Evolutionary conservation across 441 rosid species (phyloP).

Genomic region (Macaranga tanarius): DNA sequence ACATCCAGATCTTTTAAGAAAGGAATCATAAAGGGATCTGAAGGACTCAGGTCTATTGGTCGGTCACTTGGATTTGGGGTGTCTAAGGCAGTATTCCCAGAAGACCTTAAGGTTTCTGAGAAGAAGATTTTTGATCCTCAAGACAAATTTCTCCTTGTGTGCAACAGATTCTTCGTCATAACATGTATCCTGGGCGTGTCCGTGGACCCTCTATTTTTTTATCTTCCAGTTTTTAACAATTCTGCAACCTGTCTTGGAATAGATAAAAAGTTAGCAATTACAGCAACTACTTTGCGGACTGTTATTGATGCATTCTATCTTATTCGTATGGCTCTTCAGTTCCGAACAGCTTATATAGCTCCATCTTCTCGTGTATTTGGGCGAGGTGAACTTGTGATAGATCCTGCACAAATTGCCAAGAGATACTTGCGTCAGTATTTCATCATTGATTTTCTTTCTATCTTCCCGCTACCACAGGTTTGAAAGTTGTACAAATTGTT

Average conservation of each 20-base stretch:
- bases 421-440: conserved; percentile 74
- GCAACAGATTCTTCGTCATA: conserved; percentile 71
- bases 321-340: conserved; percentile 82
- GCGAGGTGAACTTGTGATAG: conserved; percentile 95
- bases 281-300: conserved; percentile 72
- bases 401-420: conserved; percentile 83
- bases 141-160: conserved; percentile 73
- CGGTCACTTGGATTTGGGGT: conserved; percentile 91
- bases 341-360: conserved; percentile 93
- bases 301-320: conserved; percentile 80
- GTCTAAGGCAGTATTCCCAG: conserved; percentile 88
- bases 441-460: conserved; percentile 81
- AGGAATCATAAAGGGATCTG: conserved; percentile 86
- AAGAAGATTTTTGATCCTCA: conserved; percentile 94
- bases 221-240: conserved; percentile 75
- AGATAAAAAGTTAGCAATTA: conserved; percentile 68
- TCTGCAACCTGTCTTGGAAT: conserved; percentile 60
- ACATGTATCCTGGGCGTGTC: conserved; percentile 87
- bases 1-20: conserved; percentile 70
- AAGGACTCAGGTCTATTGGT: conserved; percentile 90
- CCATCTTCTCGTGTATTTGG: conserved; percentile 98
- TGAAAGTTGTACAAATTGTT: conserved; percentile 18
- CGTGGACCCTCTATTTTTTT: conserved; percentile 89
- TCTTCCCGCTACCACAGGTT: conserved; percentile 97
- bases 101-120: conserved; percentile 89